These are phyloP conservation scores for Fusarium redolens DNA, from an alignment of 2,329 filamentous ascomycete species.

Conservation along the genomic window DNA sequence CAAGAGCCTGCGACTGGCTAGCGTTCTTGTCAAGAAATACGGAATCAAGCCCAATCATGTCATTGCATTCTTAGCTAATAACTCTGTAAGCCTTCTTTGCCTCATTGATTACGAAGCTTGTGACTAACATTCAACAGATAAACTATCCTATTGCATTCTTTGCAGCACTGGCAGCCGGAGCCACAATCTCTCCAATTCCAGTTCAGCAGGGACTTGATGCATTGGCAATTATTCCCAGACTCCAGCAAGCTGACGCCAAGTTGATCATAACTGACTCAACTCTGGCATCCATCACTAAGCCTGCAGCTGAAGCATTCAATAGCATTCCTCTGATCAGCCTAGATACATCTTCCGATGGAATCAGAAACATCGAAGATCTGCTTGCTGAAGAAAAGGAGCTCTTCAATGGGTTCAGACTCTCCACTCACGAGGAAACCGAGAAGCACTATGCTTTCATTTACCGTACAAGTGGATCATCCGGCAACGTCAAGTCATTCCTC, in stretches of 20 bases:
- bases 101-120: rapidly evolving
- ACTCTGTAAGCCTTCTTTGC: background rate
- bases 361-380: background rate
- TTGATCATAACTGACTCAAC: background rate
- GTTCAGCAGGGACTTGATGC: background rate
- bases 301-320: background rate
- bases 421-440: background rate
- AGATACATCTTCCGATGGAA: background rate
- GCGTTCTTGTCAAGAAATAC: background rate
- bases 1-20: background rate
- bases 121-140: background rate
- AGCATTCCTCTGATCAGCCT: background rate
- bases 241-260: background rate
- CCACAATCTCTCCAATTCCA: background rate
- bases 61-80: background rate
- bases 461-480: background rate
- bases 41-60: background rate
- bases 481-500: background rate
- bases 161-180: background rate
- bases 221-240: background rate
- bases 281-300: background rate
- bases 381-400: background rate
- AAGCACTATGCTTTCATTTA: background rate
- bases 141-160: background rate
- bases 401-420: background rate